Evolutionary conservation across 345 rosid species (phyloP).

Genomic region (Melaleuca alternifolia): DNA sequence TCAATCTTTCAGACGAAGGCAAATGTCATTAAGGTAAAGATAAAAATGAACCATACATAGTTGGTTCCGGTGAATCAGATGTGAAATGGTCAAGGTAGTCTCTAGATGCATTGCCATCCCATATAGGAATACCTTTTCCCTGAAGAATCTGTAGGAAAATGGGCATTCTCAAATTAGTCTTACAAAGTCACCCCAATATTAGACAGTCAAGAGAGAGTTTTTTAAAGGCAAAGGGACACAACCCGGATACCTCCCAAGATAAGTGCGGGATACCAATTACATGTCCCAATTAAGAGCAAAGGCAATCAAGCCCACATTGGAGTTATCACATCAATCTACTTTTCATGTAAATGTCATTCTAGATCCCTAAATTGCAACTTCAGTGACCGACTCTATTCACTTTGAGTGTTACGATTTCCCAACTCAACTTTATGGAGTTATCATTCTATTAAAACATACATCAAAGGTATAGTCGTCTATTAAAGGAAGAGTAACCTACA

Average conservation of each 20-base stretch:
- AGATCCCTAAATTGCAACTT: not conserved
- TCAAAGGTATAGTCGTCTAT: not conserved
- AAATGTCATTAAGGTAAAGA: not conserved
- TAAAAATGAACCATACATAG: not conserved
- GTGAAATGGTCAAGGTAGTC: slow-evolving; percentile 67
- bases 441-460: not conserved
- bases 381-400: not conserved
- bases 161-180: not conserved
- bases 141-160: slow-evolving; percentile 58
- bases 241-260: not conserved
- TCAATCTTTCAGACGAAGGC: slow-evolving; percentile 57
- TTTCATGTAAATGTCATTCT: not conserved
- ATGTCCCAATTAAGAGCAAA: not conserved
- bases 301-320: not conserved
- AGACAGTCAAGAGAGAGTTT: not conserved
- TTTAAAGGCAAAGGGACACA: not conserved
- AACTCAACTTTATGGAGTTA: not conserved
- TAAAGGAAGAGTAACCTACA: not conserved
- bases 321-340: not conserved
- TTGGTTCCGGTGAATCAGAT: not conserved
- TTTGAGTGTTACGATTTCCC: not conserved
- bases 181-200: not conserved
- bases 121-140: slow-evolving; percentile 73
- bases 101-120: slow-evolving; percentile 93
- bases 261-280: not conserved